Evolutionary conservation across 108 stramenopile genomes (phyloP).

Genomic region (Conticribra weissflogii): DNA sequence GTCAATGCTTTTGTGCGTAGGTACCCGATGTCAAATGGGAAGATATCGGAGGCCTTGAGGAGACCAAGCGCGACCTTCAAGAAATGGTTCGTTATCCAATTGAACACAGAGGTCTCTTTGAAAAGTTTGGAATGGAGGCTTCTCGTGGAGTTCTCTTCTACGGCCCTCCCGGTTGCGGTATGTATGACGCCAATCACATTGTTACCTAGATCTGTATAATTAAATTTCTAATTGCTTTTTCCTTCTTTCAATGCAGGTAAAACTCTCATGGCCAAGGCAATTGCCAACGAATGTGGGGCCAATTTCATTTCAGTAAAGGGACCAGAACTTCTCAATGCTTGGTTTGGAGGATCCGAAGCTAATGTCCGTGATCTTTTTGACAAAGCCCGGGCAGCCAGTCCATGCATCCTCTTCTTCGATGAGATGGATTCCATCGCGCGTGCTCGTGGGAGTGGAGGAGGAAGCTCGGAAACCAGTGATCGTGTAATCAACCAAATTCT

Average conservation of each 20-base stretch:
- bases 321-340: constrained; percentile 95
- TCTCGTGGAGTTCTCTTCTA: constrained; percentile 95
- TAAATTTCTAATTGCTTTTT: background rate
- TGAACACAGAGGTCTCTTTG: constrained; percentile 95
- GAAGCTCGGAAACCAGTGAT: constrained; percentile 94
- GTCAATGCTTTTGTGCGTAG: no score
- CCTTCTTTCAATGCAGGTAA: constrained; percentile 59
- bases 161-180: constrained; percentile 88
- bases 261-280: constrained; percentile 98
- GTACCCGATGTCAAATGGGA: constrained; percentile 98
- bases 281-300: constrained; percentile 97
- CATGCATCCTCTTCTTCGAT: constrained; percentile 99
- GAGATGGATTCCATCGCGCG: constrained; percentile 96
- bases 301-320: constrained; percentile 98
- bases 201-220: no score
- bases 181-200: background rate
- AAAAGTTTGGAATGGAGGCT: constrained; percentile 91
- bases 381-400: constrained; percentile 87
- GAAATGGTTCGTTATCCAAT: constrained; percentile 98
- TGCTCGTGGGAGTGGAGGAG: constrained; percentile 65
- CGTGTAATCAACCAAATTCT: constrained; percentile 99
- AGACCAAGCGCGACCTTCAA: constrained; percentile 98
- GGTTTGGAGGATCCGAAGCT: constrained; percentile 98
- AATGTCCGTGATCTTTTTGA: constrained; percentile 95
- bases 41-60: constrained; percentile 98